phyloP scores from a whole-genome alignment of 257 asterid genomes.

The Misopates orontium region DNA sequence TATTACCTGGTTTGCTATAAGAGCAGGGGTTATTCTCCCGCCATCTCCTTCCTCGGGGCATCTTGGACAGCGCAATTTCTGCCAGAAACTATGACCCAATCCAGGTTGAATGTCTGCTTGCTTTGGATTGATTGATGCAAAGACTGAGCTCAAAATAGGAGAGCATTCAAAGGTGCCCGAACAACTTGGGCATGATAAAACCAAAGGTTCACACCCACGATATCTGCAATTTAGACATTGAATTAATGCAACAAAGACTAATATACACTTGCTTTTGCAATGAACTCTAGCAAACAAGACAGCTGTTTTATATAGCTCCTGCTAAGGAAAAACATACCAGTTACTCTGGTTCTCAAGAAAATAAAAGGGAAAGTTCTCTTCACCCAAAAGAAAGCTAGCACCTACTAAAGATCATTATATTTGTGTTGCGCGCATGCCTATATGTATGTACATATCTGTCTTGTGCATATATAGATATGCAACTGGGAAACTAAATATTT shows the following conservation, averaged over 20 bases:
- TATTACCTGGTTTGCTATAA: slow-evolving; percentile 82
- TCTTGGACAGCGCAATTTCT: slow-evolving; percentile 68
- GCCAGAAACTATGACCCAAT: slow-evolving; percentile 61
- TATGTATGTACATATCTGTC: neutral
- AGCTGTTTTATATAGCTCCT: neutral
- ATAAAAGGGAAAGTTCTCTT: neutral
- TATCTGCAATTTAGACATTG: slow-evolving; percentile 61
- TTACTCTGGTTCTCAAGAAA: neutral
- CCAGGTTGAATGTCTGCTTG: slow-evolving; percentile 44
- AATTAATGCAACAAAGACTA: slow-evolving; percentile 9
- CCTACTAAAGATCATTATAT: too few relatives aligned
- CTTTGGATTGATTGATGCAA: slow-evolving; percentile 50
- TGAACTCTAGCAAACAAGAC: slow-evolving; percentile 10
- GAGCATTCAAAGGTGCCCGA: slow-evolving; percentile 62
- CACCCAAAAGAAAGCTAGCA: neutral
- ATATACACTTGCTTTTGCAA: neutral
- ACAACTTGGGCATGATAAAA: slow-evolving; percentile 88
- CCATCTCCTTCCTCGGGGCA: slow-evolving; percentile 77
- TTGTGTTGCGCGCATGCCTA: too few relatives aligned
- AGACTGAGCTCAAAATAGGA: slow-evolving; percentile 63
- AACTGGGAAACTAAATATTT: neutral
- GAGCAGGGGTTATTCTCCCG: slow-evolving; percentile 65
- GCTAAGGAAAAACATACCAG: neutral
- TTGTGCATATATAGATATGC: neutral
- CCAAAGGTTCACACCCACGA: slow-evolving; percentile 78